Conservation (phyloP, 2,329 filamentous ascomycete species). For the Leptographium galeiforme region DNA sequence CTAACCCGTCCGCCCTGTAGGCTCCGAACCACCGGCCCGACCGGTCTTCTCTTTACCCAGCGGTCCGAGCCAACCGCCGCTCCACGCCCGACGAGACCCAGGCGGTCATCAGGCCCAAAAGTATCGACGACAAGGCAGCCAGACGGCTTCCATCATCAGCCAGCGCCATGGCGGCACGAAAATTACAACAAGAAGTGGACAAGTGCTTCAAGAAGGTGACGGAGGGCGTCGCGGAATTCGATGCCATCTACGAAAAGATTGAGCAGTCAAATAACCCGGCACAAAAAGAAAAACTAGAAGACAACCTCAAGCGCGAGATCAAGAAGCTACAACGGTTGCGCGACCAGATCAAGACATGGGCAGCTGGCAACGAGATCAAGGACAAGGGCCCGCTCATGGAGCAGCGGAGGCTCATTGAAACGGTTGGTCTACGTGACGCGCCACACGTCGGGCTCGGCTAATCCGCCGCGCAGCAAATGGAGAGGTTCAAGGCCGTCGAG, state of each 20-base stretch:
- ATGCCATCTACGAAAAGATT: slow-evolving; percentile 95
- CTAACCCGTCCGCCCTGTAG: not conserved
- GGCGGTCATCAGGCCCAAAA: not conserved
- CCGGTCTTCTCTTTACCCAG: not conserved
- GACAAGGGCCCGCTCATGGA: slow-evolving; percentile 94
- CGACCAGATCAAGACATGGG: slow-evolving; percentile 99
- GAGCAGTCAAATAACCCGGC: slow-evolving; percentile 81
- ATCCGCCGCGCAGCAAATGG: slow-evolving; percentile 63
- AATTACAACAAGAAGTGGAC: slow-evolving; percentile 95
- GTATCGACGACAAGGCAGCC: not conserved
- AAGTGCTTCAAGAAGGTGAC: slow-evolving; percentile 98
- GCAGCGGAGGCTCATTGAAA: slow-evolving; percentile 92
- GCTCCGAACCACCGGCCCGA: not conserved
- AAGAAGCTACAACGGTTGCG: slow-evolving; percentile 97
- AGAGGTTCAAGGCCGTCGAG: slow-evolving; percentile 99
- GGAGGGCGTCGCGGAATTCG: slow-evolving; percentile 85
- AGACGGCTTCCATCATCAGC: not conserved
- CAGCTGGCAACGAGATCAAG: slow-evolving; percentile 96
- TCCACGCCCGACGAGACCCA: not conserved
- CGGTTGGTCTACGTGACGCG: slow-evolving; percentile 43
- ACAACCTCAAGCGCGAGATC: slow-evolving; percentile 97
- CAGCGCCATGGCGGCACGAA: slow-evolving; percentile 74
- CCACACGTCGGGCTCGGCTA: not conserved
- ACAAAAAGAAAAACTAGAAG: slow-evolving; percentile 96
- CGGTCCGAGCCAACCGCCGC: no score